phyloP scores from a whole-genome alignment of 169 alveolate species.

The Cryptosporidium xiaoi region DNA sequence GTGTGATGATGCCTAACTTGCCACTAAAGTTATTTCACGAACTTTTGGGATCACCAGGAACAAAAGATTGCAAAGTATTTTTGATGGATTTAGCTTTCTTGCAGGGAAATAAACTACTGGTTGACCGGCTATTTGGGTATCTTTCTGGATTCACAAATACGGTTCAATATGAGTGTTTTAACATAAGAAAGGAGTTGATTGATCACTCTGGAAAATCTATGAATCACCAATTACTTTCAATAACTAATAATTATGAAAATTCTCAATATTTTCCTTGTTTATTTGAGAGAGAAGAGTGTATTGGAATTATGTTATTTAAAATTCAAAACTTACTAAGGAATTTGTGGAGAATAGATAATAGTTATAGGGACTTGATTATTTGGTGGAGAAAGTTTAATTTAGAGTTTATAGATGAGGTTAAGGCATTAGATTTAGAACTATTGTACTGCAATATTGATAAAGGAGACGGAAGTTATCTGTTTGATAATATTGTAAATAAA shows the following conservation, averaged over 20 bases:
- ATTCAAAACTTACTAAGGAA: constrained; percentile 28
- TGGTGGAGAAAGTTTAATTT: constrained; percentile 42
- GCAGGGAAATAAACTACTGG: constrained; percentile 28
- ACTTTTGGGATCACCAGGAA: constrained; percentile 56
- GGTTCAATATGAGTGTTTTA: constrained; percentile 20
- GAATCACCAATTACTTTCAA: constrained; percentile 33
- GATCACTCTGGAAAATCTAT: background rate
- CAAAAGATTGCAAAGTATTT: constrained; percentile 34
- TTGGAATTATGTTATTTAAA: constrained; percentile 39
- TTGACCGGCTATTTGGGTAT: constrained; percentile 42
- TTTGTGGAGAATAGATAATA: constrained; percentile 8
- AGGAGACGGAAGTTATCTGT: background rate
- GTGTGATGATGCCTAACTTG: background rate
- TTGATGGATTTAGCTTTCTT: constrained; percentile 36
- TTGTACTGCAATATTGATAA: background rate
- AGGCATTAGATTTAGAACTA: background rate
- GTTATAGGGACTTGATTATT: constrained; percentile 4
- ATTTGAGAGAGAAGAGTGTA: constrained; percentile 20
- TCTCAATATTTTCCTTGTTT: constrained; percentile 30
- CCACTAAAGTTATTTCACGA: constrained; percentile 56
- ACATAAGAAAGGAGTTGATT: background rate
- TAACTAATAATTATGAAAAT: constrained; percentile 40
- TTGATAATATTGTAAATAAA: background rate
- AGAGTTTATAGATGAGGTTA: constrained; percentile 13
- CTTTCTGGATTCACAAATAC: constrained; percentile 34